These are phyloP conservation scores for Thelephora ganbajun DNA, from an alignment of 768 basidiomycete genomes.

Conservation along the genomic window DNA sequence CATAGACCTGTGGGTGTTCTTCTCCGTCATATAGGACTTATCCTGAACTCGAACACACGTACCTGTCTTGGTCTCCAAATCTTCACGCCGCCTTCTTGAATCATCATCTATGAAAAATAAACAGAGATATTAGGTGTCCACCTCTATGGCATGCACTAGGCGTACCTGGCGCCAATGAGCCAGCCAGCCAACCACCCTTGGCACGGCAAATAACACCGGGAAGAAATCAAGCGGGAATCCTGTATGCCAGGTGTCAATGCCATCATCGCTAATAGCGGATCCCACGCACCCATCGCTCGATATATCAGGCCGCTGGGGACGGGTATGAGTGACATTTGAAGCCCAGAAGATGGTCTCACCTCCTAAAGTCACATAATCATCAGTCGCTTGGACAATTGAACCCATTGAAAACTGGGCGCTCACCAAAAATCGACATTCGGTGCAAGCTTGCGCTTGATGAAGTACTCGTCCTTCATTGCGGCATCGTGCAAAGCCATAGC, in stretches of 20 bases:
- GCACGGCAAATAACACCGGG: slow-evolving; percentile 87
- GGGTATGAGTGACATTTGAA: no score
- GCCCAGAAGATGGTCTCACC: no score
- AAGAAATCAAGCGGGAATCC: slow-evolving; percentile 92
- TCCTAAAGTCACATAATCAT: neutral
- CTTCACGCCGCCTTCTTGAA: slow-evolving; percentile 79
- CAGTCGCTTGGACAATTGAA: slow-evolving; percentile 1
- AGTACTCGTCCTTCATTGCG: slow-evolving; percentile 86
- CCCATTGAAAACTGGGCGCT: slow-evolving; percentile 11
- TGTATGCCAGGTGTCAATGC: slow-evolving; percentile 12
- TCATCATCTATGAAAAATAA: slow-evolving; percentile 60
- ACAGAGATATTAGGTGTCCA: neutral
- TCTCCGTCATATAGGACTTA: slow-evolving; percentile 1
- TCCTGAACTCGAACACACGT: slow-evolving; percentile 9
- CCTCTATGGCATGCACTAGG: slow-evolving; percentile 2
- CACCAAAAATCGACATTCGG: slow-evolving; percentile 92
- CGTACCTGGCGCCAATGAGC: slow-evolving; percentile 81
- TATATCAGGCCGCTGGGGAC: slow-evolving; percentile 66
- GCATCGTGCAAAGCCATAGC: slow-evolving; percentile 82
- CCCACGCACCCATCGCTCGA: slow-evolving; percentile 67
- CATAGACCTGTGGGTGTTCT: slow-evolving; percentile 60
- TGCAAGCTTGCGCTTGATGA: slow-evolving; percentile 63
- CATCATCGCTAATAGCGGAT: neutral
- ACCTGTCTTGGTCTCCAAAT: slow-evolving; percentile 88
- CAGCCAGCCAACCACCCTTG: slow-evolving; percentile 86